Conservation (phyloP, 1,284 basidiomycete species). For the Ustilago crameri region DNA sequence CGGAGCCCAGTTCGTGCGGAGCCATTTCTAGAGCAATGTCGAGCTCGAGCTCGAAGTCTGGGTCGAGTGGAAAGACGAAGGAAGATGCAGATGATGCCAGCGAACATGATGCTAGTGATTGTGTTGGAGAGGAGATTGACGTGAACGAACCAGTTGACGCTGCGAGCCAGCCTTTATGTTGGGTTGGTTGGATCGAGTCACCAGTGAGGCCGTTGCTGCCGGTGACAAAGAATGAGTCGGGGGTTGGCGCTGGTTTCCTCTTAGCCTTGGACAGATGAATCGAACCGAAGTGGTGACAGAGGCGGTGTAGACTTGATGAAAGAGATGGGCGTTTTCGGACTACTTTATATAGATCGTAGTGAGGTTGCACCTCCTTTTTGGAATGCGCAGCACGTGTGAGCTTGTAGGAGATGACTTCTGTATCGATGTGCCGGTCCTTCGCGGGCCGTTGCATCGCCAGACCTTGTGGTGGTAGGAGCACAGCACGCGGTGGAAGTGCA, state of each 20-base stretch:
- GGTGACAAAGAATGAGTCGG: not conserved
- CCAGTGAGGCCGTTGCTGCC: not conserved
- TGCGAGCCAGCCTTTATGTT: slow-evolving; percentile 11
- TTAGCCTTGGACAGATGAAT: not conserved
- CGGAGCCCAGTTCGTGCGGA: slow-evolving; percentile 34
- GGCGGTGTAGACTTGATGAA: slow-evolving; percentile 16
- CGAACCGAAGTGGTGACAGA: slow-evolving; percentile 10
- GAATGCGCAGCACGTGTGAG: not conserved
- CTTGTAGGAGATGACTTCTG: not conserved
- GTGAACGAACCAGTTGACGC: slow-evolving; percentile 13
- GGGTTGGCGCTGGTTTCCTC: not conserved
- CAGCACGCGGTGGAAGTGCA: no score
- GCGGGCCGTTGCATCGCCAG: not conserved
- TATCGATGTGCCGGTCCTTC: not conserved
- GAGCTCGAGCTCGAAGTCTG: slow-evolving; percentile 41
- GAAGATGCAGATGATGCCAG: slow-evolving; percentile 19
- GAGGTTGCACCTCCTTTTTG: not conserved
- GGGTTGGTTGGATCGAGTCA: not conserved
- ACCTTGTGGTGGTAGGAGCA: not conserved
- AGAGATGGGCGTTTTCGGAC: slow-evolving; percentile 11
- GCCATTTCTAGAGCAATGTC: slow-evolving; percentile 44
- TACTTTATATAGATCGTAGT: not conserved
- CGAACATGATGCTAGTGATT: slow-evolving; percentile 5
- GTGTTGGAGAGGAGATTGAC: slow-evolving; percentile 5
- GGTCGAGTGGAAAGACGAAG: slow-evolving; percentile 31